phyloP scores from a whole-genome alignment of 1,284 basidiomycete genomes.

The Mycena sp. region DNA sequence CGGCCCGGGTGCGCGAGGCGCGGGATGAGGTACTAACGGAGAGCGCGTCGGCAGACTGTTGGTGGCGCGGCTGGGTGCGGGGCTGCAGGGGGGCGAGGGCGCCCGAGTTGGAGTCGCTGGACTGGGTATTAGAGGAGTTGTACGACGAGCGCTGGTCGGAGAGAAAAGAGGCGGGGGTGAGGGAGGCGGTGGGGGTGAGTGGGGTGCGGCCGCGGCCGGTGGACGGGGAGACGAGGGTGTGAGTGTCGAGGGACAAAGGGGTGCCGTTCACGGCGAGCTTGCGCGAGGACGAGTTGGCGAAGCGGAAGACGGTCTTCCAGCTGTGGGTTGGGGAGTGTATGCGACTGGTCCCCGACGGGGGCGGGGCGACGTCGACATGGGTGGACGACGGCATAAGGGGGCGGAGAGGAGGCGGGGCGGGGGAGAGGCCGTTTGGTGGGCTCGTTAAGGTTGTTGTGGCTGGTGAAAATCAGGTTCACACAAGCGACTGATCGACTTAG shows the following conservation, averaged over 20 bases:
- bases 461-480: no score
- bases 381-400: slow-evolving; percentile 14
- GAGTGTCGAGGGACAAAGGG: slow-evolving; percentile 47
- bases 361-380: slow-evolving; percentile 15
- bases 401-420: background rate
- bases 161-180: slow-evolving; percentile 59
- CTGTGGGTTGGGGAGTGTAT: slow-evolving; percentile 11
- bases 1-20: slow-evolving; percentile 62
- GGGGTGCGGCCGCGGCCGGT: slow-evolving; percentile 48
- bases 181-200: slow-evolving; percentile 53
- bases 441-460: no score
- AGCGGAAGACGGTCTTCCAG: slow-evolving; percentile 73
- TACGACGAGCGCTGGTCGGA: slow-evolving; percentile 72
- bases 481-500: no score
- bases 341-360: background rate
- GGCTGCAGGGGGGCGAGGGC: slow-evolving; percentile 33
- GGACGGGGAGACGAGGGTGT: slow-evolving; percentile 47
- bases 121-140: slow-evolving; percentile 76
- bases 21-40: slow-evolving; percentile 45
- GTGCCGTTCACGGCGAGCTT: slow-evolving; percentile 50
- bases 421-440: no score
- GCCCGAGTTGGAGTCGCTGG: slow-evolving; percentile 67
- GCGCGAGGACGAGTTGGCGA: slow-evolving; percentile 61
- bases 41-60: slow-evolving; percentile 48
- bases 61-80: slow-evolving; percentile 38